Conservation (phyloP, 164 flowering plant species). For the grape (Vitis vinifera) region DNA sequence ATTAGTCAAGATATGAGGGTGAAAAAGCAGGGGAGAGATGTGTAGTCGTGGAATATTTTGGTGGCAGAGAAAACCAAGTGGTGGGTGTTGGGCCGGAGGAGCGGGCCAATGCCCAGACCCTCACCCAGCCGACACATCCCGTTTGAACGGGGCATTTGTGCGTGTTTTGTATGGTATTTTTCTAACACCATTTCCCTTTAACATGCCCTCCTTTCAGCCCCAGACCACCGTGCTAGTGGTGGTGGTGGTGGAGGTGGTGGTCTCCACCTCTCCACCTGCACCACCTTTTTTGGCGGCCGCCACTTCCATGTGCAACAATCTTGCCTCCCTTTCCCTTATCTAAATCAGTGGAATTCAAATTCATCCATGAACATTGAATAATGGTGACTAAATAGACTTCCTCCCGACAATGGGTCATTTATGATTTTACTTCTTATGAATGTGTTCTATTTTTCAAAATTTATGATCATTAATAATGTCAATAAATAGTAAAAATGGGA, state of each 20-base stretch:
- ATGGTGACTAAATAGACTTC: no score
- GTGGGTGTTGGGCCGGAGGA: conserved; percentile 8
- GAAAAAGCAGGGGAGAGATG: not conserved
- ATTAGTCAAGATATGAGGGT: not conserved
- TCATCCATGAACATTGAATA: no score
- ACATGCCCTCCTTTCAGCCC: conserved; percentile 7
- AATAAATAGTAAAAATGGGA: no score
- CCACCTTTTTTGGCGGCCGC: conserved; percentile 3
- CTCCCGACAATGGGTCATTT: no score
- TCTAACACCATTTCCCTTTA: conserved; percentile 22
- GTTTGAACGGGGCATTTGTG: conserved; percentile 26
- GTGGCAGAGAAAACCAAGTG: conserved; percentile 3
- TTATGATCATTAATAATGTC: no score
- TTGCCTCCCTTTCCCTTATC: not conserved
- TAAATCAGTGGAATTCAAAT: no score
- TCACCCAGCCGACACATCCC: conserved; percentile 50
- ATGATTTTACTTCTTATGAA: no score
- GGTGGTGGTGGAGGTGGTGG: not conserved
- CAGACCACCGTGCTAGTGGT: not conserved
- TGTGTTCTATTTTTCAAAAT: no score
- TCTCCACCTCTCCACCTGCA: conserved; percentile 2
- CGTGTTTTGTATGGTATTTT: conserved; percentile 15
- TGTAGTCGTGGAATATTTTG: not conserved
- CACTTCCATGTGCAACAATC: not conserved
- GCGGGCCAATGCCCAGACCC: conserved; percentile 16